Base-by-base conservation (phyloP, 2,329 filamentous ascomycete genomes). In the Chalara sp. region DNA sequence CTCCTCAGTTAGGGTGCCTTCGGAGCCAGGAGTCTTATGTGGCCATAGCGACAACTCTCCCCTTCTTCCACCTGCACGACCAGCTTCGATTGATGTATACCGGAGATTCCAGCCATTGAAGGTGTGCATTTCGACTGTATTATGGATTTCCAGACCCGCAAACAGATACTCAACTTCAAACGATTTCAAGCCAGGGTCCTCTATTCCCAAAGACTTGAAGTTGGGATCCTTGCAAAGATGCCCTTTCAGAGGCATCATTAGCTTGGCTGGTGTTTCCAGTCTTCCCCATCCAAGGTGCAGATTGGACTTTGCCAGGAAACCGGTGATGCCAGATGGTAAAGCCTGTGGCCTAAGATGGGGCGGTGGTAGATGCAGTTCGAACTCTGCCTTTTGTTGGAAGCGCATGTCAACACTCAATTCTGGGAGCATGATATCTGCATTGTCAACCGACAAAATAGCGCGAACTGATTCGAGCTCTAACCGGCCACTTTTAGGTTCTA, bases 81-180 rank as follows among this genome's bases (percentile, higher is more conserved):
- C 65, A 13, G 51, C 58, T 39, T 67, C 59, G 49, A 65, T 56
- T 30, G 55, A 57, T 0, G 60, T 60, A 44, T 62, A 67, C 4
- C 43, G 31, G 13, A 65, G 41, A 21, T 45, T 40, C 57, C 62
- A 67, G 29, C 52, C 52, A 2, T 58, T 44, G 44, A 56, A 63
- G 5, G 53, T 39, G 8, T 37, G 8, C 6, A 64, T 55, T 1
- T 42, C 35, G 5, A 65, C 37, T 3, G 50, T 57, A n/a, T 53
- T 56, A 33, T 53, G 52, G 12, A 62, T 56, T 33, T 66, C 61
- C 5, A 66, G 56, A 6, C 63, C 63, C 4, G 59, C 48, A 42
- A 65, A 66, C 8, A 66, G 45, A 45, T 67, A 67, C 28, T 64
- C 56, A 8, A 67, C 59, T n/a, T 61, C 52, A 7, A 54, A 13